phyloP scores from a whole-genome alignment of 495 filamentous ascomycete genomes.

The Thozetella sp. region DNA sequence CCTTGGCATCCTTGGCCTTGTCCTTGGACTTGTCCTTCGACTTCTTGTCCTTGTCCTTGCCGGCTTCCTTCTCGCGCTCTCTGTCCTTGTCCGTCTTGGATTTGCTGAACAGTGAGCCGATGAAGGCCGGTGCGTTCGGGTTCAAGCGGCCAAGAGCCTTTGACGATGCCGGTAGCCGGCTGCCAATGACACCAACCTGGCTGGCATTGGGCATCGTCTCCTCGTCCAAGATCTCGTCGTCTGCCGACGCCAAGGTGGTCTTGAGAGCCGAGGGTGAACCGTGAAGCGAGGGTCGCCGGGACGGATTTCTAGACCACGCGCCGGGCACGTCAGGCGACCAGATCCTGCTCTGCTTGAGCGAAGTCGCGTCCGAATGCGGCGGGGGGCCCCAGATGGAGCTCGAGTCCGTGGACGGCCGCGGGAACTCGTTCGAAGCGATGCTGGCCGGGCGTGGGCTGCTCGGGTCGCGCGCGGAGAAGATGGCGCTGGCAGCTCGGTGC shows the following conservation, averaged over 20 bases:
- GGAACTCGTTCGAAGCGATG: constrained; percentile 78
- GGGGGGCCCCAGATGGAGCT: constrained; percentile 49
- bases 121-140: constrained; percentile 54
- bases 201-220: constrained; percentile 40
- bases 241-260: constrained; percentile 49
- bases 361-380: constrained; percentile 15
- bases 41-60: constrained; percentile 25
- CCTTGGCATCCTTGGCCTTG: constrained; percentile 31
- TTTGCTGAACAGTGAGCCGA: constrained; percentile 42
- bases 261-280: constrained; percentile 49
- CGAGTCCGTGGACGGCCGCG: constrained; percentile 80
- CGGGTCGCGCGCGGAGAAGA: constrained; percentile 66
- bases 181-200: constrained; percentile 52
- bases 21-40: constrained; percentile 23
- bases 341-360: constrained; percentile 34
- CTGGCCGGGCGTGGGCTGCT: constrained; percentile 77
- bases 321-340: constrained; percentile 40
- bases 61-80: constrained; percentile 24
- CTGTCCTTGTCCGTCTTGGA: constrained; percentile 34
- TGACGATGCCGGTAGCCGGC: constrained; percentile 41
- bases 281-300: constrained; percentile 47
- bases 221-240: constrained; percentile 51
- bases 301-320: constrained; percentile 45
- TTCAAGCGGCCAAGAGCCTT: constrained; percentile 43
- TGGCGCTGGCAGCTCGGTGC: constrained; percentile 67